Evolutionary conservation across 352 stramenopile genomes (phyloP).

Genomic region (Pythium chondricola): DNA sequence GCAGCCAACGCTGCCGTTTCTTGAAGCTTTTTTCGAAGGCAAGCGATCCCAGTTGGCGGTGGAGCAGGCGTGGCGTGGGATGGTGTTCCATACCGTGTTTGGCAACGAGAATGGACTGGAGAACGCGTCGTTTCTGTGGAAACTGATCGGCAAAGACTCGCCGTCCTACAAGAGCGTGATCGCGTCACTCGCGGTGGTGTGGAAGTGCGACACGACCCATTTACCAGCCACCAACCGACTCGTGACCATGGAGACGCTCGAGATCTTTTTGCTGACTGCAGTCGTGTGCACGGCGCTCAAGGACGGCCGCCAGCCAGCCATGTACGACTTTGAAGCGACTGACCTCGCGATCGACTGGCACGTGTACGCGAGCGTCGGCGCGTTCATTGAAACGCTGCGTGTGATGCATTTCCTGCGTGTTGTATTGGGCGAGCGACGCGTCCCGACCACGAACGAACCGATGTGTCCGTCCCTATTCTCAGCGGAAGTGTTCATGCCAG

Average conservation of each 20-base stretch:
- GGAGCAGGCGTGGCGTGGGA: constrained; percentile 31
- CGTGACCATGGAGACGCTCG: constrained; percentile 26
- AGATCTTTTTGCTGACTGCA: constrained; percentile 54
- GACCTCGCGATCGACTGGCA: constrained; percentile 45
- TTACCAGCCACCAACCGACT: constrained; percentile 25
- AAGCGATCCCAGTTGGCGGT: constrained; percentile 25
- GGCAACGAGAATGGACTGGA: constrained; percentile 13
- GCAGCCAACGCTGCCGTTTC: neutral
- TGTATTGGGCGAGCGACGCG: constrained; percentile 33
- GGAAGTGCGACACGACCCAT: constrained; percentile 38
- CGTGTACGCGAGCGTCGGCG: constrained; percentile 33
- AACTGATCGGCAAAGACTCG: constrained; percentile 31
- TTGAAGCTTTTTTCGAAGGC: constrained; percentile 28
- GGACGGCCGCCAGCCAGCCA: neutral
- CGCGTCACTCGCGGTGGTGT: constrained; percentile 45
- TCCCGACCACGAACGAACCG: neutral
- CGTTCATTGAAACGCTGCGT: constrained; percentile 50
- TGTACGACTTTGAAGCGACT: constrained; percentile 20
- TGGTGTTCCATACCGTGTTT: constrained; percentile 49
- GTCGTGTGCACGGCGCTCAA: constrained; percentile 31
- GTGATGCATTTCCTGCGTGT: constrained; percentile 45
- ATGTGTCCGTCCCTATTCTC: constrained; percentile 53
- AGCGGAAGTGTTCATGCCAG: constrained; percentile 51
- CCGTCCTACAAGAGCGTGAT: constrained; percentile 42
- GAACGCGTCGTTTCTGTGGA: constrained; percentile 26